Evolutionary conservation across 2,329 filamentous ascomycete genomes (phyloP).

Genomic region (Epichloe typhina): DNA sequence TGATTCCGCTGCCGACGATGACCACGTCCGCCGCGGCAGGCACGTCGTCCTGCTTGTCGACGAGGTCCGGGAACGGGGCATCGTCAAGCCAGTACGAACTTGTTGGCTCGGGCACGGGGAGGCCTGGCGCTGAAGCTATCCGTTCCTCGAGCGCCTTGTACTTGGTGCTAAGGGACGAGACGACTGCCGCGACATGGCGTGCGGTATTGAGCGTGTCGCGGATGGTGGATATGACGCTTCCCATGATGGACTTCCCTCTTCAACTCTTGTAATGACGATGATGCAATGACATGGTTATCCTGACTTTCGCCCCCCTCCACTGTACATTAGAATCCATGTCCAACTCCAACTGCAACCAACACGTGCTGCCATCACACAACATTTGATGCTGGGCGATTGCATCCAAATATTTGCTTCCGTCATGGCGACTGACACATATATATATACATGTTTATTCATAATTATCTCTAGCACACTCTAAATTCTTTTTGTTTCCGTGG

Average conservation of each 20-base stretch:
- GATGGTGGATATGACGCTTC: conserved; percentile 18
- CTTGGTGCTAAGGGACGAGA: conserved; percentile 15
- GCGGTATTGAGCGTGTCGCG: conserved; percentile 12
- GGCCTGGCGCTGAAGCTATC: conserved; percentile 21
- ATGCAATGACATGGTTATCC: too few relatives aligned
- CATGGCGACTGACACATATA: neutral
- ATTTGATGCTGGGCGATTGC: too few relatives aligned
- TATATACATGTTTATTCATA: neutral
- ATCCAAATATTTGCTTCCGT: neutral
- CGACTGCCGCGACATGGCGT: conserved; percentile 12
- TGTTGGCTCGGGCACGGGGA: conserved; percentile 29
- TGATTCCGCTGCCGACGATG: conserved; percentile 43
- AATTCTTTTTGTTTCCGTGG: neutral
- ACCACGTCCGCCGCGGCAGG: conserved; percentile 31
- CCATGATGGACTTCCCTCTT: conserved; percentile 14
- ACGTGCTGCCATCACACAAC: too few relatives aligned
- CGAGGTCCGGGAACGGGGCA: conserved; percentile 28
- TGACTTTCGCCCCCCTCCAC: too few relatives aligned
- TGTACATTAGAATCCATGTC: too few relatives aligned
- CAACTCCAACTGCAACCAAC: too few relatives aligned
- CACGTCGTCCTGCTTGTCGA: conserved; percentile 19
- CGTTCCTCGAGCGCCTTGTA: conserved; percentile 18
- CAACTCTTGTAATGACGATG: too few relatives aligned
- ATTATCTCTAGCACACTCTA: neutral
- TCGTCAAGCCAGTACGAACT: conserved; percentile 32